phyloP scores from a whole-genome alignment of 2,329 filamentous ascomycete genomes.

The Shiraia bambusicola region DNA sequence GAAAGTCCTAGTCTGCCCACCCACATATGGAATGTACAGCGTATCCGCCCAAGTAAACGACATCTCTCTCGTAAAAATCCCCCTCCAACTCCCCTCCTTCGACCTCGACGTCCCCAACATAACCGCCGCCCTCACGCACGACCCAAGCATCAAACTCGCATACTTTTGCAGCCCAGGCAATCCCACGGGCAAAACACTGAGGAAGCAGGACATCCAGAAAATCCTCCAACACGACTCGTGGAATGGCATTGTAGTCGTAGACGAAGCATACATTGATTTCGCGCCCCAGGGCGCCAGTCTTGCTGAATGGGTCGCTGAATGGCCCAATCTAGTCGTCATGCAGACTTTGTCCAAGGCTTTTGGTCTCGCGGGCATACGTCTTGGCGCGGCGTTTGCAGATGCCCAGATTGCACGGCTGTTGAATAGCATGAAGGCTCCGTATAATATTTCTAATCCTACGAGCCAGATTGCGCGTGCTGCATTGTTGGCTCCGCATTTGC shows the following conservation, averaged over 20 bases:
- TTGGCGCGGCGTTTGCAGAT: slow-evolving; percentile 82
- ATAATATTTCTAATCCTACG: slow-evolving; percentile 90
- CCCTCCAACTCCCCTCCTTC: slow-evolving; percentile 74
- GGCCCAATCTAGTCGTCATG: slow-evolving; percentile 95
- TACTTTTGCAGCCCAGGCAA: slow-evolving; percentile 97
- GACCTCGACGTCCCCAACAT: slow-evolving; percentile 70
- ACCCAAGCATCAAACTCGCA: slow-evolving; percentile 74
- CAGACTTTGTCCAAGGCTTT: slow-evolving; percentile 99
- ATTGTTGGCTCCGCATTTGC: slow-evolving; percentile 66
- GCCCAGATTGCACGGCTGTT: slow-evolving; percentile 74
- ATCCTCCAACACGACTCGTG: slow-evolving; percentile 85
- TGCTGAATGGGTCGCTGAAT: slow-evolving; percentile 87
- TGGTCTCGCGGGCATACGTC: slow-evolving; percentile 86
- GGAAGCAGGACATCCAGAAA: slow-evolving; percentile 70
- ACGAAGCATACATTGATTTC: slow-evolving; percentile 98
- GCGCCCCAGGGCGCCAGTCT: slow-evolving; percentile 75
- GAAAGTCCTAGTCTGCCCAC: slow-evolving; percentile 90
- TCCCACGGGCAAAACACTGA: slow-evolving; percentile 78
- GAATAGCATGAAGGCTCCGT: slow-evolving; percentile 93
- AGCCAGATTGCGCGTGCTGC: slow-evolving; percentile 77
- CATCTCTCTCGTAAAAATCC: slow-evolving; percentile 81
- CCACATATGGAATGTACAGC: slow-evolving; percentile 97
- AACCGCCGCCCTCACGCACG: slow-evolving; percentile 62
- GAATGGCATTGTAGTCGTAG: slow-evolving; percentile 91
- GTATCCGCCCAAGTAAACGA: slow-evolving; percentile 96